These are phyloP conservation scores for Termitomyces eurrhizus DNA, from an alignment of 768 basidiomycete species.

Conservation along the genomic window DNA sequence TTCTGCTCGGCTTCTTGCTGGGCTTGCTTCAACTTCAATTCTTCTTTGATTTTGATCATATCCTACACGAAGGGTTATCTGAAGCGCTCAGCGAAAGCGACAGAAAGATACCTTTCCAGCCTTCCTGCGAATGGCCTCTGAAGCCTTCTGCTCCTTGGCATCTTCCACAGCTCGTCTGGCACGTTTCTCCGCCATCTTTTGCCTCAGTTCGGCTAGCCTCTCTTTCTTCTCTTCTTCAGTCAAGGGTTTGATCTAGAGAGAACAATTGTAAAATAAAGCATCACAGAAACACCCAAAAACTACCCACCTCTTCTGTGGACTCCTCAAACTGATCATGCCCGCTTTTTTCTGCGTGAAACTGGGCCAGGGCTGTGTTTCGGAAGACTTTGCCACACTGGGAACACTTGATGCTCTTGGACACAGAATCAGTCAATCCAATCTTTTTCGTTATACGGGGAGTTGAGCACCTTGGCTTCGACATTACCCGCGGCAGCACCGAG, in stretches of 20 bases:
- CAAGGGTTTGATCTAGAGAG: conserved; percentile 79
- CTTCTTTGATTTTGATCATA: conserved; percentile 66
- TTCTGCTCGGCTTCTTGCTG: conserved; percentile 81
- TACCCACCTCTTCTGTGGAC: conserved; percentile 80
- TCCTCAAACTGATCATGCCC: conserved; percentile 97
- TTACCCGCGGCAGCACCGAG: conserved; percentile 40
- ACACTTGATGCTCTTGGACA: conserved; percentile 73
- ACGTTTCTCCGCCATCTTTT: conserved; percentile 80
- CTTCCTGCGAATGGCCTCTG: conserved; percentile 81
- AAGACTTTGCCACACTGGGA: conserved; percentile 84
- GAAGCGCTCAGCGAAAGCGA: neutral
- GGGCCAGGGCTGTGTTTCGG: conserved; percentile 80
- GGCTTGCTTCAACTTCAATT: conserved; percentile 72
- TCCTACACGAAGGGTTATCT: conserved; percentile 44
- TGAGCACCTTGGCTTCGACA: conserved; percentile 64
- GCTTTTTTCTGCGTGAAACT: conserved; percentile 91
- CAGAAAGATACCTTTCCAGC: conserved; percentile 60
- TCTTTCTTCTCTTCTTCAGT: conserved; percentile 92
- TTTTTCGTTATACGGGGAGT: neutral
- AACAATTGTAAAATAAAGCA: neutral
- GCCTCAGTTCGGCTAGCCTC: conserved; percentile 73
- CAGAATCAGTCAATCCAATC: neutral
- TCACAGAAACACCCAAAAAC: neutral
- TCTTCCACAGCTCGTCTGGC: conserved; percentile 69
- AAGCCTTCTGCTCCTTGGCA: conserved; percentile 64